Base-by-base conservation (phyloP, 2,329 filamentous ascomycete genomes). In the Microdochium trichocladiopsis region DNA sequence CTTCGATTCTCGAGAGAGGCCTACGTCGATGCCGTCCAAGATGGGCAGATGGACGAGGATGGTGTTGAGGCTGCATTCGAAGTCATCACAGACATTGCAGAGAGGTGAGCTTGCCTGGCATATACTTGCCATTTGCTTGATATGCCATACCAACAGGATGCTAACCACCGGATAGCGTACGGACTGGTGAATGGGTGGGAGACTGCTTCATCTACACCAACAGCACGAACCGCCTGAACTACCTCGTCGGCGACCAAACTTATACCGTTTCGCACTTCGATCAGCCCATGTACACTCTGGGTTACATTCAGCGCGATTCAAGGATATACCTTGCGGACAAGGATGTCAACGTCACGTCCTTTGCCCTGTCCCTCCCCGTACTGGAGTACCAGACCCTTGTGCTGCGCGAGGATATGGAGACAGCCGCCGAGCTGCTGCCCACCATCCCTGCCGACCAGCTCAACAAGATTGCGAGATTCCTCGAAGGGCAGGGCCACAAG, bases 131-230 rank as follows among this genome's bases (percentile, higher is more conserved):
- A 21, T 10, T 12, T 28, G 3, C 24, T 25, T 14, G n/a, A n/a
- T n/a, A n/a, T n/a, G n/a, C n/a, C n/a, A n/a, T 48, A 16, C 23
- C 47, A n/a, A 25, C 16, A 9, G 24, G 18, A 22, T 22, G 22
- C 55, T 68, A 61, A 63, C 61, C 63, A 61, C 53, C 54, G 31
- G 47, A 51, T 56, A 90, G 86, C 57, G 91, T 97, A 50, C 88
- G 90, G 58, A 96, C 93, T 21, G 94, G 93, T 61, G 89, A 95
- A 74, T 99, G 94, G 94, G 89, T 99, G 53, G 94, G 94, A 56
- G 94, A 99, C 74, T 96, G 93, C 75, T 96, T 99, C 78, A 92
- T 97, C 68, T 99, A 97, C 79, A 96, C 94, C 52, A 97, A 95
- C 78, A 88, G 82, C 69, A 95, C 92, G 10, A 96, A 97, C 77